Evolutionary conservation across 2,329 filamentous ascomycete genomes (phyloP), one percentile per base, ranked within the genome.

Genomic region (Xylariaceae sp.): DNA sequence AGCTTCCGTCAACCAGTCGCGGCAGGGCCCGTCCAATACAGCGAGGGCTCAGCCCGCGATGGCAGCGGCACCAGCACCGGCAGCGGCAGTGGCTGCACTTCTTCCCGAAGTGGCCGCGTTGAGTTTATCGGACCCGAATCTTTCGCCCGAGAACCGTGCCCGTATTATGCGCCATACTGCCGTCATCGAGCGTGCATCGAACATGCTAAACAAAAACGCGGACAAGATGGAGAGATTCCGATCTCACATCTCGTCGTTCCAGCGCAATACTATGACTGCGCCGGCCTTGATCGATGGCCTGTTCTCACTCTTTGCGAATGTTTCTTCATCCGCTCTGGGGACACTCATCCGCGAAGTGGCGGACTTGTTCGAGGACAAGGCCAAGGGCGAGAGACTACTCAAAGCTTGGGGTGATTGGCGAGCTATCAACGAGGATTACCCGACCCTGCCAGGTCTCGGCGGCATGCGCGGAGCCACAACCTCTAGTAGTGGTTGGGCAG

Each of bases 401-500:
- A 88, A 88, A 68, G 90, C 92, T 1, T 97, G 93, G 92, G 90
- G 91, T 67, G 90, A 96, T 74, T 97, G 93, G 90, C 90, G 90
- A 51, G 92, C 92, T 44, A 94, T 96, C 75, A 95, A 96, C 66
- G 92, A 97, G 74, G 92, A 97, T 72, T 97, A 97, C 67, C 93
- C 93, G 0, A 90, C 89, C 1, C 78, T 97, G 0, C 92, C 93
- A 1, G 88, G 88, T 0, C 82, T 90, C 0, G 82, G 83, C 57
- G 88, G 88, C 54, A 84, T 88, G 74, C 81, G 86, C 44, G 86
- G 87, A 30, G 80, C 78, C 3, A 82, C 82, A 0, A 82, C 81
- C 0, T 76, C 80, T 7, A 81, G 75, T 8, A 82, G 77, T 58
- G 83, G 82, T 60, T 84, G 88, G 85, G 85, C 73, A 64, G 77